Conservation (phyloP, 306 rosid genomes). For the Lathyrus oleraceus region DNA sequence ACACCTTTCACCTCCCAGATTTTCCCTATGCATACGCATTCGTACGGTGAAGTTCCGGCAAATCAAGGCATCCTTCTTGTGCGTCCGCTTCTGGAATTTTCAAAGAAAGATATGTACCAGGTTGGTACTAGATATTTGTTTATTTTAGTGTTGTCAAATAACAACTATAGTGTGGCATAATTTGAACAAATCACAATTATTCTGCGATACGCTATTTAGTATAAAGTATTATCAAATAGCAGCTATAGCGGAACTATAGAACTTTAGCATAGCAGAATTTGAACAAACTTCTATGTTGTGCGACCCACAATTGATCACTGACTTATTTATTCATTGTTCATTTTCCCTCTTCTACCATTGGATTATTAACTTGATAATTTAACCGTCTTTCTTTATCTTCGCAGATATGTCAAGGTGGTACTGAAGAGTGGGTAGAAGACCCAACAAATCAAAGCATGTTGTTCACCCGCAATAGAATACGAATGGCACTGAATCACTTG, state of each 20-base stretch:
- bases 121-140: slow-evolving; percentile 40
- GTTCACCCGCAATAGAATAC: slow-evolving; percentile 86
- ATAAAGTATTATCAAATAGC: background rate
- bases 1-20: slow-evolving; percentile 82
- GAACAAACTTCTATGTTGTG: background rate
- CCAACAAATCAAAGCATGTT: slow-evolving; percentile 75
- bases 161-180: background rate
- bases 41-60: slow-evolving; percentile 38
- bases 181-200: background rate
- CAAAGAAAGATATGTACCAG: slow-evolving; percentile 88
- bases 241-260: background rate
- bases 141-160: background rate
- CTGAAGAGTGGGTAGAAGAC: slow-evolving; percentile 89
- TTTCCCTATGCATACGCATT: slow-evolving; percentile 56
- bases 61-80: slow-evolving; percentile 68
- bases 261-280: background rate
- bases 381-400: slow-evolving; percentile 18
- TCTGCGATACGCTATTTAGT: background rate
- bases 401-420: slow-evolving; percentile 72
- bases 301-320: background rate
- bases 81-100: slow-evolving; percentile 80
- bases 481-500: slow-evolving; percentile 54
- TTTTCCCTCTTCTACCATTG: slow-evolving; percentile 12
- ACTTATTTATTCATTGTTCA: background rate
- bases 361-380: slow-evolving; percentile 12